A percentile compares a stretch with the other conserved stretches of the same genome.
Conservation (phyloP, 495 filamentous ascomycete genomes). For the Xylaria bambusicola region DNA sequence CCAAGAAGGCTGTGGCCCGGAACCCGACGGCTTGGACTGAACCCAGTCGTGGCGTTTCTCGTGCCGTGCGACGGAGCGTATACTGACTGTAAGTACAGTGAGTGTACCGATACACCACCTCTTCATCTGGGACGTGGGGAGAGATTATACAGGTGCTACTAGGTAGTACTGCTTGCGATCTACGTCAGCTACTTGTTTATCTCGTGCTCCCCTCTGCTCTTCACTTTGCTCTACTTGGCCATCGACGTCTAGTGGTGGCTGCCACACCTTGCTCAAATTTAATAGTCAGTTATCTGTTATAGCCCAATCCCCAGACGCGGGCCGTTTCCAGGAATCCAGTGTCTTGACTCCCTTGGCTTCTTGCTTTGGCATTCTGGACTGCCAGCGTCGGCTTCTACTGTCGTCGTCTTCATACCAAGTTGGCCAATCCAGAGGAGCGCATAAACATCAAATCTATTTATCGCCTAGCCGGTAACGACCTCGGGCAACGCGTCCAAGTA, state of each 20-base stretch:
- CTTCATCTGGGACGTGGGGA: neutral
- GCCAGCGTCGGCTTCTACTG: neutral
- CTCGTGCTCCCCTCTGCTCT: neutral
- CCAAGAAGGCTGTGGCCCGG: neutral
- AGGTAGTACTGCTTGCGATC: neutral
- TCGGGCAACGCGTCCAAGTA: constrained; percentile 17
- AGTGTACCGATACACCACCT: neutral
- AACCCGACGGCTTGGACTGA: neutral
- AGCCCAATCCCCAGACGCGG: neutral
- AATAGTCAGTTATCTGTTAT: constrained; percentile 2
- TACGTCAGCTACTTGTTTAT: constrained; percentile 5
- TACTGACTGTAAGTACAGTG: no score
- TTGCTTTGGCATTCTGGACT: neutral
- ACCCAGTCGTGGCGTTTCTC: neutral
- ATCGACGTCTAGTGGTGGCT: constrained; percentile 1
- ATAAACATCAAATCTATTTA: constrained; percentile 29
- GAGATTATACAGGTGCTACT: neutral
- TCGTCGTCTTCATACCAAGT: neutral
- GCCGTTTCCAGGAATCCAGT: constrained; percentile 5
- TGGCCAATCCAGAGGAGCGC: constrained; percentile 9
- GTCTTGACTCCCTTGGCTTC: constrained; percentile 10
- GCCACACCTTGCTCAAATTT: constrained; percentile 1
- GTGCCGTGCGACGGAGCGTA: no score
- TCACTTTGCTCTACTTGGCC: neutral
- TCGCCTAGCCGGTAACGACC: constrained; percentile 23